Evolutionary conservation across 352 stramenopile genomes (phyloP), one percentile per base, ranked within the genome.

Genomic region (Globisporangium orthogonon): DNA sequence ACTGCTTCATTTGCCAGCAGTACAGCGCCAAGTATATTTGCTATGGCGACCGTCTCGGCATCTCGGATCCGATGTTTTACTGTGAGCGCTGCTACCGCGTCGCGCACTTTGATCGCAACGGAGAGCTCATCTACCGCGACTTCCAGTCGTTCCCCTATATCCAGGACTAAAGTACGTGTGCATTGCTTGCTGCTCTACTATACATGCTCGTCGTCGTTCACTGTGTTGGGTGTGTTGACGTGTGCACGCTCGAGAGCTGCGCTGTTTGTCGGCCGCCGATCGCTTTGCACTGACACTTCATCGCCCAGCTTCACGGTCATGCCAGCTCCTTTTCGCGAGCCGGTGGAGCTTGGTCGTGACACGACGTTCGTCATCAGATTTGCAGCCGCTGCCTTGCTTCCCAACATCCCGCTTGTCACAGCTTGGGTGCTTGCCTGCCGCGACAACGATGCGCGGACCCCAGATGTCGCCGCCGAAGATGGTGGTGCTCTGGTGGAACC

Each of bases 1-100:
- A 83, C 57, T 91, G 82, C 41, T 66, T 87, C 46, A 72, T 89
- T 18, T 91, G 82, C 51, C 70, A 83, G 64, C 73, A 89, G 45
- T 91, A 85, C 63, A 87, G 63, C 17, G 82, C 82, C 58, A 91
- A 89, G 54, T 89, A 71, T 52, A 74, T 91, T n/a, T 86, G 75
- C 56, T 91, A 89, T 59, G 77, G 76, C 17, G 82, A 91, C 63
- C 67, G 67, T n/a, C 58, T 91, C 44, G 71, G 65, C 33, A 69
- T 76, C 35, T 65, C 78, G 7, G 79, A 89, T 50, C 82, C 82
- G 17, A 91, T 89, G 82, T 86, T 91, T 39, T 89, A 78, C 65
- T 91, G 78, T 60, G 66, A 88, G 31, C 76, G 78, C 23, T 91
- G 82, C 66, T 91, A 88, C 52, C 76, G 70, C 29, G 61, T 69